These are phyloP conservation scores for Huiozyma sinensis DNA, from an alignment of 805 yeast genomes.

Conservation along the genomic window DNA sequence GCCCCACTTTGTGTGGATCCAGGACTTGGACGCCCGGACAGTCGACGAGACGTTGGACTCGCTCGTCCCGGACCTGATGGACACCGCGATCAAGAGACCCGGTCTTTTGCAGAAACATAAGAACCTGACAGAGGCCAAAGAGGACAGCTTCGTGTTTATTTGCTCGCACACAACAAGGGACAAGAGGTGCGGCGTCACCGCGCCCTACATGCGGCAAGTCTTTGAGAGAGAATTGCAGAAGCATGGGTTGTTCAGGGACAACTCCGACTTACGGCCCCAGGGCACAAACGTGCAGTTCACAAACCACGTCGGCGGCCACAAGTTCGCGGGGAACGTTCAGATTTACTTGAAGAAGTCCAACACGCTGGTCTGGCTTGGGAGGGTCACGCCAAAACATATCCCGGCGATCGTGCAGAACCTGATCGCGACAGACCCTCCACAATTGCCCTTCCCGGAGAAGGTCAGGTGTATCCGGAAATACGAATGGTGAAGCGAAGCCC, in stretches of 20 bases:
- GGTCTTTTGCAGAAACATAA: slow-evolving; percentile 20
- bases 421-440: slow-evolving; percentile 55
- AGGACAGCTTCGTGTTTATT: slow-evolving; percentile 47
- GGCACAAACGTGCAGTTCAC: slow-evolving; percentile 65
- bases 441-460: slow-evolving; percentile 54
- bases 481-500: no score
- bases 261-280: slow-evolving; percentile 59
- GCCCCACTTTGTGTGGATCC: slow-evolving; percentile 68
- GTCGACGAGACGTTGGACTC: slow-evolving; percentile 36
- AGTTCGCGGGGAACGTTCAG: slow-evolving; percentile 81
- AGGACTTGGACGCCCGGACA: slow-evolving; percentile 35
- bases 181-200: slow-evolving; percentile 87
- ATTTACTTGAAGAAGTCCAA: slow-evolving; percentile 44
- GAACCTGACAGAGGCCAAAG: slow-evolving; percentile 30
- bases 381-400: slow-evolving; percentile 70
- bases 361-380: slow-evolving; percentile 76
- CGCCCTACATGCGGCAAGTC: slow-evolving; percentile 77
- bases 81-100: slow-evolving; percentile 18
- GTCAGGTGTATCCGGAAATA: slow-evolving; percentile 43
- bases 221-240: slow-evolving; percentile 66
- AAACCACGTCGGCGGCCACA: slow-evolving; percentile 94
- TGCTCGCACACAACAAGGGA: slow-evolving; percentile 91
- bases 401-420: slow-evolving; percentile 69
- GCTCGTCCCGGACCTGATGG: slow-evolving; percentile 34
- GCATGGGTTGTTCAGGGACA: slow-evolving; percentile 62